Evolutionary conservation across 257 asterid species (phyloP).

Genomic region (Verbascum thapsus): DNA sequence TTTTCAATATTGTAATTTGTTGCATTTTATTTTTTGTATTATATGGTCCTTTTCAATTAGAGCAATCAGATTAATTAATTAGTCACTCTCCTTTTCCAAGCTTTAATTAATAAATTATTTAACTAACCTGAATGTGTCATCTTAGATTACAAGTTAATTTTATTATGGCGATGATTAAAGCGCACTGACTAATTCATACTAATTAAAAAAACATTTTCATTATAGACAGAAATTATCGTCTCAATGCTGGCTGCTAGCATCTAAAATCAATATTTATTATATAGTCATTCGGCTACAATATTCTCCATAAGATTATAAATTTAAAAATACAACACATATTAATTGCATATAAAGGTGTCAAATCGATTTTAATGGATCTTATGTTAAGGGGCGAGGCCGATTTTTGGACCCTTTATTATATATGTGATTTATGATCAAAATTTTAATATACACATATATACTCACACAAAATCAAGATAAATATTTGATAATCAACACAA

Average conservation of each 20-base stretch:
- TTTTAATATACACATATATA: too few species aligned
- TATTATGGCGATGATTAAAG: background rate
- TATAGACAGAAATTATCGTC: background rate
- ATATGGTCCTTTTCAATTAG: background rate
- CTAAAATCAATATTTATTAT: background rate
- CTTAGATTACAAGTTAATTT: background rate
- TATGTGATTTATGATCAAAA: too few species aligned
- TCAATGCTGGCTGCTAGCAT: slow-evolving; percentile 11
- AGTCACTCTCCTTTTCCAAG: background rate
- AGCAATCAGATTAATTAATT: slow-evolving; percentile 1
- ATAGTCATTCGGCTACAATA: background rate
- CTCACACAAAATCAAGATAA: too few species aligned
- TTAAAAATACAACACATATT: too few species aligned
- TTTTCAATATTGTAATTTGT: background rate
- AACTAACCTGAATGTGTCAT: slow-evolving; percentile 6
- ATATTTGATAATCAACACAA: too few species aligned
- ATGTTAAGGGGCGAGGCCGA: too few species aligned
- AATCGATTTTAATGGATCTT: too few species aligned
- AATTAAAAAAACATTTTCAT: background rate
- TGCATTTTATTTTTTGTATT: background rate
- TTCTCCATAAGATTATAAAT: background rate
- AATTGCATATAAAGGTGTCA: too few species aligned
- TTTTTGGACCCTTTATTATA: too few species aligned
- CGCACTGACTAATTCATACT: background rate
- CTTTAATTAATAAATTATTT: background rate